Conservation (phyloP, 2,329 filamentous ascomycete species). For the Microdochium trichocladiopsis region DNA sequence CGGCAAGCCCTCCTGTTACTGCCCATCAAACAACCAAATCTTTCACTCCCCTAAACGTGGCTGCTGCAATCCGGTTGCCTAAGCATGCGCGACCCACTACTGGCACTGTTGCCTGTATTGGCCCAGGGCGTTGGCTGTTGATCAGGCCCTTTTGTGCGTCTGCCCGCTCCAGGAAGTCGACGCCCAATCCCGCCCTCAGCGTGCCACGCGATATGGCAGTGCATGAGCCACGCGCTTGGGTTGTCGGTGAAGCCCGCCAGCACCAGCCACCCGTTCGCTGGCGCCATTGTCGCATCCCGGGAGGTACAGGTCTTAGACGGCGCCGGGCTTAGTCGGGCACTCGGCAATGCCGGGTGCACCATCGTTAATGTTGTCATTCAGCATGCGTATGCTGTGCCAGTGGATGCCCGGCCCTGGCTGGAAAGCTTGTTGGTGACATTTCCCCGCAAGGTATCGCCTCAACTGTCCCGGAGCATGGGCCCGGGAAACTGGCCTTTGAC, state of each 20-base stretch:
- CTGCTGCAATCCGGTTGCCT: too few species aligned
- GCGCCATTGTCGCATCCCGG: slow-evolving; percentile 34
- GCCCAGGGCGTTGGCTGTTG: too few species aligned
- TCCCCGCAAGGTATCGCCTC: slow-evolving; percentile 56
- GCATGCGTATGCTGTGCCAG: slow-evolving; percentile 30
- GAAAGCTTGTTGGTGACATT: slow-evolving; percentile 65
- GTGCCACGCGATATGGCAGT: slow-evolving; percentile 45
- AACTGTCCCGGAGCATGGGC: slow-evolving; percentile 57
- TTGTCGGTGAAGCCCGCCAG: slow-evolving; percentile 42
- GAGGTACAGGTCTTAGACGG: slow-evolving; percentile 13
- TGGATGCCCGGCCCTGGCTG: slow-evolving; percentile 23
- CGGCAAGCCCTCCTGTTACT: too few species aligned
- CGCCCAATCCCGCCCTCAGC: slow-evolving; percentile 36
- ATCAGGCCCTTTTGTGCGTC: too few species aligned
- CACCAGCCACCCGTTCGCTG: slow-evolving; percentile 33
- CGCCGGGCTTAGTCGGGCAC: slow-evolving; percentile 18
- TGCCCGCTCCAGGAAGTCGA: slow-evolving; percentile 40
- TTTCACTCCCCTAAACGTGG: too few species aligned
- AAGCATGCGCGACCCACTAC: too few species aligned
- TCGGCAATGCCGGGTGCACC: slow-evolving; percentile 28
- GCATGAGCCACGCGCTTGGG: slow-evolving; percentile 38
- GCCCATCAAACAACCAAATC: too few species aligned
- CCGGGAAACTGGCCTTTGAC: slow-evolving; percentile 62
- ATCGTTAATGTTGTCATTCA: slow-evolving; percentile 25
- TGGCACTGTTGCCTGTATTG: too few species aligned